Evolutionary conservation across 805 yeast species (phyloP).

Genomic region (Suhomyces sp.): DNA sequence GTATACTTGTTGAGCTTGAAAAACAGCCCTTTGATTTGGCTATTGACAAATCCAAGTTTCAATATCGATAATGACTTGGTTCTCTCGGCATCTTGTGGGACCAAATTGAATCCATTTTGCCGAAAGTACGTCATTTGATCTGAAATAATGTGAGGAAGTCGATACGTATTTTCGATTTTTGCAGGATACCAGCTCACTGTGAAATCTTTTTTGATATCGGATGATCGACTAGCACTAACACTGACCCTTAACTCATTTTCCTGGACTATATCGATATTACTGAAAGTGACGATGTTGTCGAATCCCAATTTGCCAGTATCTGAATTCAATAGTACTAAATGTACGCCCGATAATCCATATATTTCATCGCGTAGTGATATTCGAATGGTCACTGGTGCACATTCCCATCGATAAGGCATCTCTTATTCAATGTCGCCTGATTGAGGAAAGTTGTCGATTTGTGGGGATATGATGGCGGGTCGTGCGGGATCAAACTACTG

Average conservation of each 20-base stretch:
- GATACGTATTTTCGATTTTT: neutral
- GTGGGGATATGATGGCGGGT: neutral
- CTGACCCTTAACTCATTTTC: neutral
- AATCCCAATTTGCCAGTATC: neutral
- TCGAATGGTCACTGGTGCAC: conserved; percentile 21
- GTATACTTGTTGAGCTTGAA: neutral
- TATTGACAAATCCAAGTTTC: neutral
- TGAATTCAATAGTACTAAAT: conserved; percentile 8
- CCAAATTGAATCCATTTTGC: conserved; percentile 19
- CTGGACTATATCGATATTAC: neutral
- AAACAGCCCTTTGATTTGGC: neutral
- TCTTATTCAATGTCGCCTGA: neutral
- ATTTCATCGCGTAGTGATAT: conserved; percentile 14
- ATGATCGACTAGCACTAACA: neutral
- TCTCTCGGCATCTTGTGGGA: conserved; percentile 17
- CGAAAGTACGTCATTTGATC: conserved; percentile 18
- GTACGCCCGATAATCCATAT: conserved; percentile 23
- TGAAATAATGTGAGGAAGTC: neutral
- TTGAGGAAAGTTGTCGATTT: neutral
- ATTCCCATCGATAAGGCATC: conserved; percentile 14
- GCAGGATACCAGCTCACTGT: conserved; percentile 10
- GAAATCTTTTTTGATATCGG: neutral
- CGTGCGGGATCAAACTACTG: neutral
- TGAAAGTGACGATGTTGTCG: neutral
- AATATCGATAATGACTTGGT: conserved; percentile 1